Evolutionary conservation across 2,329 filamentous ascomycete species (phyloP), one percentile per base, ranked within the genome.

Genomic region (Penicillium hesseltinei): DNA sequence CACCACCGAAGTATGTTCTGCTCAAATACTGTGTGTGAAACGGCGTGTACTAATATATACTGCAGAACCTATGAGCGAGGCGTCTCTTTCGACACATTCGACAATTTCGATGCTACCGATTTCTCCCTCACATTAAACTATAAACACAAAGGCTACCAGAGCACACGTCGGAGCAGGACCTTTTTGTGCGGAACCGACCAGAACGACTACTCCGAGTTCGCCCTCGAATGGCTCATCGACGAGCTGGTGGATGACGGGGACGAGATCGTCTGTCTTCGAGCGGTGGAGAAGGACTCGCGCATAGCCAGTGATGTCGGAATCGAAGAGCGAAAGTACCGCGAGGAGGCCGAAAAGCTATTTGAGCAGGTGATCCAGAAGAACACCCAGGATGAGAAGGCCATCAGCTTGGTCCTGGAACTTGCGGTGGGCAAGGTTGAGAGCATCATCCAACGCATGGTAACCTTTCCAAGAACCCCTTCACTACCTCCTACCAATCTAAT

Each of bases 241-340:
- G 91, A 96, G 75, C 82, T 96, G 55, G 91, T 96, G 40, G 92
- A 96, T 67, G 92, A 96, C 69, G 92, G 92, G 19, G 92, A 97
- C 71, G 91, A 96, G 75, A 88, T 97, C 56, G 89, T 97, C 9
- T 97, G 92, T 74, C 83, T 97, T 48, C 84, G 91, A 51, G 92
- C 96, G 2, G 84, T 96, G 43, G 92, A 96, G 70, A 92, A 90
- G 70, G 90, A 93, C 62, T 83, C 87, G 51, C 89, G 88, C 51
- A 83, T 89, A 61, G 83, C 84, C 39, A 84, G 80, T 56, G 85
- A 87, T 59, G 74, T 77, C 11, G 80, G 81, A 36, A 80, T 86
- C 15, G 84, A 88, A 62, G 84, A 87, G 55, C 87, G 85, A 51
- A 82, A 84, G 51, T 96, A 96, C 74, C 85, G 88, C 40, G 82